Evolutionary conservation across 176 grass and related monocot species (phyloP), one percentile per base, ranked within the genome.

Genomic region (Cocos nucifera): DNA sequence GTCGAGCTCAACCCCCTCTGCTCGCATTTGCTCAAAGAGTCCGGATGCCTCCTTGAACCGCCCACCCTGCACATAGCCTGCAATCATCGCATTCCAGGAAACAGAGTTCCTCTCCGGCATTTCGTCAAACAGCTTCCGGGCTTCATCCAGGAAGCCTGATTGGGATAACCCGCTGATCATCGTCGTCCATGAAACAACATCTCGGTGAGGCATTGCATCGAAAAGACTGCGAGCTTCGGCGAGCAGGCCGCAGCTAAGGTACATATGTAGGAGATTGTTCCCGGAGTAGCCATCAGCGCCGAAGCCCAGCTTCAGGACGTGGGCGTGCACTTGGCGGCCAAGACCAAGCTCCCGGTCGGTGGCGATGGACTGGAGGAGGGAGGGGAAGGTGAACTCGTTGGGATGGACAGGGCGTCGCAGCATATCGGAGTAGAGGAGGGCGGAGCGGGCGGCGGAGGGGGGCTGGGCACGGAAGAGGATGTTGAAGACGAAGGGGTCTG

Each of bases 41-140:
- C 82, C 74, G 17, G 90, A 71, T 14, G 86, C 90, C 2, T 84
- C 60, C 75, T 74, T 73, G 69, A 90, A 87, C 55, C 78, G 25
- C 6, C 74, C 77, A 3, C 28, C 64, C 66, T 69, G 82, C 54
- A 86, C 80, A 50, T 84, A 90, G 3, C 90, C 90, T 0, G 86
- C 51, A 49, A 95, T 90, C 86, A 95, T 95, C 9, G 83, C 75
- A 63, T 95, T 95, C 90, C 83, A 95, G 16, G 86, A 95, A 1
- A 95, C 32, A 0, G 83, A 76, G 15, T 89, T 95, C 21, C 85
- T 77, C 49, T 80, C 82, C 0, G 89, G 79, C 89, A 95, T 95
- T 53, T 9, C 57, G 26, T 95, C 82, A 19, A 95, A 95, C 72
- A 95, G 30, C 17, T 66, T 70, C 20, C 89, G 82, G 64, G 89